Evolutionary conservation across 768 basidiomycete species (phyloP), one percentile per base, ranked within the genome.

Genomic region (Auriscalpium orientale): DNA sequence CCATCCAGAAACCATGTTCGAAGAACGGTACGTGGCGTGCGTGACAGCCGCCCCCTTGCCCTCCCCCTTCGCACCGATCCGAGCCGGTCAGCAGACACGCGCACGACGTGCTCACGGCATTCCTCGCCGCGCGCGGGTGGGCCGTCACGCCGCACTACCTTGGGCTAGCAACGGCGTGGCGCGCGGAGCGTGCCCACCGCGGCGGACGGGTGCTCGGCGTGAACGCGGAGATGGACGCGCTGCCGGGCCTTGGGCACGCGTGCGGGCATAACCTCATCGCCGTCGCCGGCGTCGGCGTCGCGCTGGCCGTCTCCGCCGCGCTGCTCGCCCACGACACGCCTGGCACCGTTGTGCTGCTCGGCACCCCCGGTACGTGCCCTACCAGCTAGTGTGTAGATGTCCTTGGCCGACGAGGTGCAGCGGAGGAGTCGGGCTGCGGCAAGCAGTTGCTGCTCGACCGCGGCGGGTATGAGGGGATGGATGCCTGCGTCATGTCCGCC

Each of bases 391-490:
- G 46, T 40, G 13, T 22, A n/a, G 49, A 20, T 15, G 52, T 47
- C 12, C 37, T 13, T 46, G 54, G 9, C 15, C 15, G 21, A 22
- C 20, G 45, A 21, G 10, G n/a, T 46, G 50, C 56, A 88, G 91
- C 84, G 33, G 91, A 93, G 70, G 91, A 93, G 72, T 71, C 72
- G 11, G 86, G 87, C 10, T 87, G 82, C 11, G 91, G 91, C 13
- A 94, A 94, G 71, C 75, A 85, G 48, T 77, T 80, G 35, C 72
- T 94, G 20, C 73, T 92, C 11, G 79, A 91, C 57, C 76, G 78
- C 15, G 91, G 90, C 40, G 91, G 78, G 13, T 94, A 94, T 70
- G 68, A 79, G 16, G 86, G 80, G 18, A 91, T 94, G 88, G 83
- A 92, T 65, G 79, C 78, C 16, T 90, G 90, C 65, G 65, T 92